Evolutionary conservation across 1,284 basidiomycete species (phyloP).

Genomic region (Melampsora larici-populina): DNA sequence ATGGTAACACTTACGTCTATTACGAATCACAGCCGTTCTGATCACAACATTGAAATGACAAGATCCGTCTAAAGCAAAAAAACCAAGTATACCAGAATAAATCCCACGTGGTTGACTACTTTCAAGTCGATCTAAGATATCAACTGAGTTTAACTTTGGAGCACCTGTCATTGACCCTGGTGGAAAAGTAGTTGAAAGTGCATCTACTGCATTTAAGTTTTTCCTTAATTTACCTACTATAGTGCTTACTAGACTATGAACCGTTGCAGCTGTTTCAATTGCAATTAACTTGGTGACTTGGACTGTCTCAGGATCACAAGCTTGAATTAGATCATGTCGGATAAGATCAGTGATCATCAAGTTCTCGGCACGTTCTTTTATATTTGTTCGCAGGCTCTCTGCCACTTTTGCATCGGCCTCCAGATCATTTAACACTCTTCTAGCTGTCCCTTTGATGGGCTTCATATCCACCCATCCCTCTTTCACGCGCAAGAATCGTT

Average conservation of each 20-base stretch:
- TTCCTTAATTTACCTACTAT: constrained; percentile 66
- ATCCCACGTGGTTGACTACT: constrained; percentile 64
- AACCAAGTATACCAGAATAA: constrained; percentile 88
- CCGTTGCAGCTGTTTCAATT: constrained; percentile 88
- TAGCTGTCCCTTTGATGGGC: constrained; percentile 84
- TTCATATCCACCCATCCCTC: constrained; percentile 73
- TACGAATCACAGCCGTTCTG: constrained; percentile 79
- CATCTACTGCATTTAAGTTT: constrained; percentile 64
- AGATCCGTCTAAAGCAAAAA: constrained; percentile 81
- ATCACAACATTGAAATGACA: constrained; percentile 96
- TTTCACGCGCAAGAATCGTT: constrained; percentile 84
- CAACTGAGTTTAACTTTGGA: constrained; percentile 87
- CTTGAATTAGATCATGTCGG: constrained; percentile 78
- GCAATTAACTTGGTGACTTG: constrained; percentile 78
- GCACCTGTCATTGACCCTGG: constrained; percentile 99
- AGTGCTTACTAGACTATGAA: constrained; percentile 87
- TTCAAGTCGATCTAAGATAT: constrained; percentile 81
- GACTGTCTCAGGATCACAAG: constrained; percentile 68
- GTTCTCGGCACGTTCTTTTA: constrained; percentile 94
- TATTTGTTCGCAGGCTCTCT: constrained; percentile 64
- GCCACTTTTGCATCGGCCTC: constrained; percentile 54
- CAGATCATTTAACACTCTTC: constrained; percentile 25
- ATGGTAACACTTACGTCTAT: constrained; percentile 53
- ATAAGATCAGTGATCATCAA: constrained; percentile 98
- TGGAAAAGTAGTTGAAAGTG: constrained; percentile 74